A percentile compares a stretch with the other conserved stretches of the same genome.
These are phyloP conservation scores for Arthrobotrys megalospora DNA, from an alignment of 2,329 filamentous ascomycete species.

Conservation along the genomic window DNA sequence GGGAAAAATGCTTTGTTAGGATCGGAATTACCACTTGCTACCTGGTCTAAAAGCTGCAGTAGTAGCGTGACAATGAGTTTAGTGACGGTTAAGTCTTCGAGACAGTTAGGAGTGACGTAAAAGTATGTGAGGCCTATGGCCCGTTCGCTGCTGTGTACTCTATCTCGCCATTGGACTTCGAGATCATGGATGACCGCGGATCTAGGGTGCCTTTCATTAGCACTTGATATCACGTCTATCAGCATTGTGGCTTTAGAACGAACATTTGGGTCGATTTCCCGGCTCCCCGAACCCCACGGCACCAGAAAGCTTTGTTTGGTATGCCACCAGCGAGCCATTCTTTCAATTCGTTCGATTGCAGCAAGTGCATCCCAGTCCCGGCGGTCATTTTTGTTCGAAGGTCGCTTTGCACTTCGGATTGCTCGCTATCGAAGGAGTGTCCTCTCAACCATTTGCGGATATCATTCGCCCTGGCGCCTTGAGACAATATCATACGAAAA, in stretches of 20 bases:
- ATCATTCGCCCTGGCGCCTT: conserved; percentile 5
- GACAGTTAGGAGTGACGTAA: conserved; percentile 24
- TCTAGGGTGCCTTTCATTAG: conserved; percentile 18
- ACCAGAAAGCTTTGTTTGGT: conserved; percentile 32
- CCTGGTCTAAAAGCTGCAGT: conserved; percentile 19
- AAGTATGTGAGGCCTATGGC: conserved; percentile 23
- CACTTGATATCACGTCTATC: background rate
- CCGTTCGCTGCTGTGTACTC: background rate
- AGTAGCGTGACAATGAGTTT: conserved; percentile 22
- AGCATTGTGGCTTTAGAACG: background rate
- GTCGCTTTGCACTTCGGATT: conserved; percentile 6
- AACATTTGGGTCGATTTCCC: conserved; percentile 38
- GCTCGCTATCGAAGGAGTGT: conserved; percentile 12
- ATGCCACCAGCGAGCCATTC: conserved; percentile 2
- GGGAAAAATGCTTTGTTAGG: conserved; percentile 8
- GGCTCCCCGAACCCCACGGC: conserved; percentile 22
- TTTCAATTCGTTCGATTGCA: conserved; percentile 15
- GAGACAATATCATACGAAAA: background rate
- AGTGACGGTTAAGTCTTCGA: conserved; percentile 7
- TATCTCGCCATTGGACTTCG: conserved; percentile 6
- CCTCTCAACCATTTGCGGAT: conserved; percentile 11
- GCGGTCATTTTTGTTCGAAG: background rate
- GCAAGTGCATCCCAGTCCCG: conserved; percentile 16
- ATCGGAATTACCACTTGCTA: conserved; percentile 1
- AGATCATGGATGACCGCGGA: conserved; percentile 23